Conservation (phyloP, 768 basidiomycete genomes). For the Pulveroboletus sp. region DNA sequence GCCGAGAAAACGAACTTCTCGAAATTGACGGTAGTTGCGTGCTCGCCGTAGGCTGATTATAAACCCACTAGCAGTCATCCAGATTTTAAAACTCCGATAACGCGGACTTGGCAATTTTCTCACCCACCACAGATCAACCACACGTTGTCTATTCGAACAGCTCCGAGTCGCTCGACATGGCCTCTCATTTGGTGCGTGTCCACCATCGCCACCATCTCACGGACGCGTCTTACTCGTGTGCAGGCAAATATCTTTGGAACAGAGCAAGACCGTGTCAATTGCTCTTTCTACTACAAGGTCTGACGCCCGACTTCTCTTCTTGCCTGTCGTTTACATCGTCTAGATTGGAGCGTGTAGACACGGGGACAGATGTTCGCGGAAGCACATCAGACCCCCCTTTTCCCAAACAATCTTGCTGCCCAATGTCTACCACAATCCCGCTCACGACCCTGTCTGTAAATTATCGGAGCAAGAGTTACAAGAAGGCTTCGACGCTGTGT, state of each 20-base stretch:
- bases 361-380: constrained; percentile 96
- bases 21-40: too few species aligned
- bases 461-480: constrained; percentile 83
- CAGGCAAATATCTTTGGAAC: constrained; percentile 96
- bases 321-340: constrained; percentile 4
- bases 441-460: constrained; percentile 87
- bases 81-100: constrained; percentile 19
- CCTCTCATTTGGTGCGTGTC: constrained; percentile 68
- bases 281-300: constrained; percentile 98
- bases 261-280: constrained; percentile 94
- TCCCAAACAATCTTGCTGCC: constrained; percentile 95
- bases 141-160: not conserved
- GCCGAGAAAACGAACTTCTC: too few species aligned
- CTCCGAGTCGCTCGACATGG: constrained; percentile 31
- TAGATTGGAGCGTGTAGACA: constrained; percentile 98
- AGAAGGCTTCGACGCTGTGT: constrained; percentile 90
- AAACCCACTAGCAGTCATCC: too few species aligned
- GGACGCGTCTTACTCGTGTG: constrained; percentile 1
- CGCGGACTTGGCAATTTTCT: constrained; percentile 18
- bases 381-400: constrained; percentile 97
- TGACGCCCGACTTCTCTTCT: constrained; percentile 16
- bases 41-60: too few species aligned
- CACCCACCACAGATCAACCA: not conserved
- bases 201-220: not conserved
- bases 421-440: constrained; percentile 98